phyloP scores from a whole-genome alignment of 768 basidiomycete species.

The Hygrophorus russula region DNA sequence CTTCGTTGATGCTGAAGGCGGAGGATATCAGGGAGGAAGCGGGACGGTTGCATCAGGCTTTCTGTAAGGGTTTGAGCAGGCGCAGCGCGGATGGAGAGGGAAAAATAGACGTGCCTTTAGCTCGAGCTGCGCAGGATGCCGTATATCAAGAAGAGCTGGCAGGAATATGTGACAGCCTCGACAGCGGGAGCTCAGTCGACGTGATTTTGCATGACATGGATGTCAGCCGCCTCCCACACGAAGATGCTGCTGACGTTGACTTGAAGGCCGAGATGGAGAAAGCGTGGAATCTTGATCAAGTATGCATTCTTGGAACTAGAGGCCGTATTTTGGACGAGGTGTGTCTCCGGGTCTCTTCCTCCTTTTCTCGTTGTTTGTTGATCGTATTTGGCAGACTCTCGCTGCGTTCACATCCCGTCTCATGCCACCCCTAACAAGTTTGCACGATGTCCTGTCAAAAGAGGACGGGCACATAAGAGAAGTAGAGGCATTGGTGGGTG shows the following conservation, averaged over 20 bases:
- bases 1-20: neutral
- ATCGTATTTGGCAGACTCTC: neutral
- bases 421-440: constrained; percentile 13
- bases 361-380: neutral
- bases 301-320: constrained; percentile 13
- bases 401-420: constrained; percentile 16
- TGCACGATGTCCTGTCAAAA: constrained; percentile 13
- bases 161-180: constrained; percentile 4
- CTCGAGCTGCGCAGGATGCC: constrained; percentile 6
- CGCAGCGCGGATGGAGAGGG: too few species aligned
- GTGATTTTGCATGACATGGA: neutral
- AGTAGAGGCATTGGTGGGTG: constrained; percentile 20
- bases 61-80: neutral
- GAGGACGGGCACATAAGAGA: constrained; percentile 13
- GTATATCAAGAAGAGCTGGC: constrained; percentile 9
- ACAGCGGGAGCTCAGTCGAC: neutral
- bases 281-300: constrained; percentile 23
- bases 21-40: neutral
- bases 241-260: constrained; percentile 8
- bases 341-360: neutral
- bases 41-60: neutral
- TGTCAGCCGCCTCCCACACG: constrained; percentile 2
- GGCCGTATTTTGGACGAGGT: constrained; percentile 17
- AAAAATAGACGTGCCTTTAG: neutral
- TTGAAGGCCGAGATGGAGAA: constrained; percentile 16